phyloP scores from a whole-genome alignment of 495 filamentous ascomycete genomes.

The Neurospora discreta region DNA sequence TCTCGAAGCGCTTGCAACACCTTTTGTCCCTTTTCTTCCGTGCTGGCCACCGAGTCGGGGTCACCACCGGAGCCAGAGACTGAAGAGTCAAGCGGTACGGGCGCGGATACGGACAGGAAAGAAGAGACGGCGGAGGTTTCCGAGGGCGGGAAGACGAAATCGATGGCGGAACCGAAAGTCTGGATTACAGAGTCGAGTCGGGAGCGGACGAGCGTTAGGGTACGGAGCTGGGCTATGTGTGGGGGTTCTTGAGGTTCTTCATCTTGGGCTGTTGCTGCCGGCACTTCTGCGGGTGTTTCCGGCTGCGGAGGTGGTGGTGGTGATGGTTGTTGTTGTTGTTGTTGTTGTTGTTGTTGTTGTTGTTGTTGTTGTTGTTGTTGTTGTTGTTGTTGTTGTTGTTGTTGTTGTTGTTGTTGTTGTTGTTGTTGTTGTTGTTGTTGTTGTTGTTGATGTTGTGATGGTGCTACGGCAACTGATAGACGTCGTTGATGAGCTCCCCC shows the following conservation, averaged over 20 bases:
- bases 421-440: not conserved
- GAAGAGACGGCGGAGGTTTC: slow-evolving; percentile 60
- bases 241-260: slow-evolving; percentile 41
- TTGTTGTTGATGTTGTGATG: not conserved
- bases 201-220: slow-evolving; percentile 66
- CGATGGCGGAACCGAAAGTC: slow-evolving; percentile 86
- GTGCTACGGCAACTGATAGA: slow-evolving; percentile 11
- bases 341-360: not conserved
- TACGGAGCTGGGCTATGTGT: slow-evolving; percentile 68
- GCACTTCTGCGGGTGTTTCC: not conserved
- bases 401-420: not conserved
- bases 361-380: not conserved
- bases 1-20: slow-evolving; percentile 54
- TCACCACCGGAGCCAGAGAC: not conserved
- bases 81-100: slow-evolving; percentile 39
- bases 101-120: slow-evolving; percentile 71
- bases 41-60: slow-evolving; percentile 36
- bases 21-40: slow-evolving; percentile 70
- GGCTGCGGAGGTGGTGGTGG: not conserved
- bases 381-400: not conserved
- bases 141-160: slow-evolving; percentile 80
- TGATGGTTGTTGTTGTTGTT: too few species aligned
- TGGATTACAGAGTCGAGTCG: slow-evolving; percentile 78
- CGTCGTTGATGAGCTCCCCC: slow-evolving; percentile 17
- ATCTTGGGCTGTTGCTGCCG: not conserved